These are phyloP conservation scores for Suillus occidentalis DNA, from an alignment of 768 basidiomycete genomes.

Conservation along the genomic window DNA sequence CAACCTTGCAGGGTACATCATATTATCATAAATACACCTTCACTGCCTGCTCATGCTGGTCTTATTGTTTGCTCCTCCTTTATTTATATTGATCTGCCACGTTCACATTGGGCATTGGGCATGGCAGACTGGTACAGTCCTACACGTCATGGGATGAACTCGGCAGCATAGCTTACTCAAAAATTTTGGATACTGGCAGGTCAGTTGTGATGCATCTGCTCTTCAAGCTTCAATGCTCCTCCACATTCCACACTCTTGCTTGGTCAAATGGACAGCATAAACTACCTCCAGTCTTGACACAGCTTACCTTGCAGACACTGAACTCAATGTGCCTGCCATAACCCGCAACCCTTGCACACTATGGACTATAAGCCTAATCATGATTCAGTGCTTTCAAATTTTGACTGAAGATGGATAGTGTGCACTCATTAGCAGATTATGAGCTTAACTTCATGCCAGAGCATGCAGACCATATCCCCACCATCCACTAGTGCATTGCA, in stretches of 20 bases:
- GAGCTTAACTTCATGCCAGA: conserved; percentile 83
- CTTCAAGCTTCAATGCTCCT: neutral
- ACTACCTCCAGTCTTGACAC: conserved; percentile 27
- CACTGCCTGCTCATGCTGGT: neutral
- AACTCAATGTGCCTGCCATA: too few relatives aligned
- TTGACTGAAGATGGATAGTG: conserved; percentile 44
- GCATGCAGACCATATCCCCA: conserved; percentile 70
- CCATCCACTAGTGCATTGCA: conserved; percentile 83
- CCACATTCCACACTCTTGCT: neutral
- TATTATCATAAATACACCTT: conserved; percentile 30
- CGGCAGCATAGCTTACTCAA: neutral
- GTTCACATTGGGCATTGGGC: conserved; percentile 38
- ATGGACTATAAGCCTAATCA: conserved; percentile 39
- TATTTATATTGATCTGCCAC: conserved; percentile 39
- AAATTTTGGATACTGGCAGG: too few relatives aligned
- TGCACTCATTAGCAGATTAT: conserved; percentile 72
- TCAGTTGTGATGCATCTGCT: neutral
- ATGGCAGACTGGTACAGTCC: conserved; percentile 22
- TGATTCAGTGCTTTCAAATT: conserved; percentile 5
- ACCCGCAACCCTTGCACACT: conserved; percentile 47
- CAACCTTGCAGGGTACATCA: conserved; percentile 51
- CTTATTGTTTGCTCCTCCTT: conserved; percentile 44
- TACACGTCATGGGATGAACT: conserved; percentile 3
- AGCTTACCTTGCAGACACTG: conserved; percentile 42
- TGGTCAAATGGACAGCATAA: conserved; percentile 25